Evolutionary conservation across 768 basidiomycete species (phyloP).

Genomic region (Cubamyces lactineus): DNA sequence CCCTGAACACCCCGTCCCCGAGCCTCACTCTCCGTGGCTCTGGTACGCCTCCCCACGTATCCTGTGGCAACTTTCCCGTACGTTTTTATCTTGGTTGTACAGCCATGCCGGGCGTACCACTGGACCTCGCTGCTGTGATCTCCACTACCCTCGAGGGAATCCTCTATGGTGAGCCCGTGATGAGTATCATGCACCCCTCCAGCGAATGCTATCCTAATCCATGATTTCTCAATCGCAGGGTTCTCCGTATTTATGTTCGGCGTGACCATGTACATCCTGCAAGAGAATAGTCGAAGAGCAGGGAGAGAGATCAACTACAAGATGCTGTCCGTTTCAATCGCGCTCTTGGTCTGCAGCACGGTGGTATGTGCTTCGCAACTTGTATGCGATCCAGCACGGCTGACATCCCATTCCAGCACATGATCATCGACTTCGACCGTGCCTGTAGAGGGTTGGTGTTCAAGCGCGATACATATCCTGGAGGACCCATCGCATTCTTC

Average conservation of each 20-base stretch:
- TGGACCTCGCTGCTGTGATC: conserved; percentile 30
- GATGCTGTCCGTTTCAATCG: conserved; percentile 28
- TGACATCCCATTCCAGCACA: background rate
- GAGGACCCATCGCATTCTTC: conserved; percentile 31
- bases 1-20: no score
- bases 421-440: background rate
- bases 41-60: no score
- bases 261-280: conserved; percentile 34
- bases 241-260: conserved; percentile 42
- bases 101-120: background rate
- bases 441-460: conserved; percentile 30
- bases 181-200: background rate
- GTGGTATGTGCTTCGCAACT: conserved; percentile 23
- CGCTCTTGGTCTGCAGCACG: conserved; percentile 37
- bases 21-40: no score
- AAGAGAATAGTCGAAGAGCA: background rate
- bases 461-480: conserved; percentile 24
- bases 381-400: no score
- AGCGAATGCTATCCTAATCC: no score
- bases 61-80: background rate
- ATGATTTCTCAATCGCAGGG: conserved; percentile 24
- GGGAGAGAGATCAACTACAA: background rate
- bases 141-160: conserved; percentile 34
- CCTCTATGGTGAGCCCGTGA: conserved; percentile 36
- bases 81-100: background rate